Conservation (phyloP, 2,329 filamentous ascomycete genomes). For the Madurella fahalii region DNA sequence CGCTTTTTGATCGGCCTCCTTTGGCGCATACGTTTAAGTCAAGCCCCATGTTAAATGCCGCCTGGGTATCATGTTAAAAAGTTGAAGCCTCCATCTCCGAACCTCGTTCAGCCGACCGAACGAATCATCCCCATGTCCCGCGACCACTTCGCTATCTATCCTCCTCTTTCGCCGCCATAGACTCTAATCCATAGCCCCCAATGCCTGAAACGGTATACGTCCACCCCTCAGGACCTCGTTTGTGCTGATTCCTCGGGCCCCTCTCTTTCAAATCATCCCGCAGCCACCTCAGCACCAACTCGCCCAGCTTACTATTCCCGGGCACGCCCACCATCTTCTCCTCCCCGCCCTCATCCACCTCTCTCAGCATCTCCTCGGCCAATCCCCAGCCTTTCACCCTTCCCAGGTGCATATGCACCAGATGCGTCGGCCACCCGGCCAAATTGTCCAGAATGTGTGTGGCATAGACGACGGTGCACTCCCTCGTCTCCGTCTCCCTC, state of each 20-base stretch:
- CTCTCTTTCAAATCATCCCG: conserved; percentile 72
- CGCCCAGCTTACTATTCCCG: conserved; percentile 80
- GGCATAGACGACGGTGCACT: conserved; percentile 93
- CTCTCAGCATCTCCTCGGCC: conserved; percentile 63
- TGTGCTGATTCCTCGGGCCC: conserved; percentile 65
- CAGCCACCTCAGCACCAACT: conserved; percentile 85
- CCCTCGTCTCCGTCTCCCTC: conserved; percentile 73
- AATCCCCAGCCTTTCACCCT: conserved; percentile 81
- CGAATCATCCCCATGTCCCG: neutral
- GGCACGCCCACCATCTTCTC: conserved; percentile 33
- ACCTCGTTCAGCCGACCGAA: neutral
- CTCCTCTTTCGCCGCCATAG: conserved; percentile 28
- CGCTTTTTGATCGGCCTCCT: neutral
- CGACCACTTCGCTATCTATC: conserved; percentile 1
- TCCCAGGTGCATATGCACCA: conserved; percentile 93
- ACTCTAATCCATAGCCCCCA: conserved; percentile 57
- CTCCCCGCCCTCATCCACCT: conserved; percentile 38
- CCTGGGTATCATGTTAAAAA: conserved; percentile 29
- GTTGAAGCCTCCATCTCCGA: neutral
- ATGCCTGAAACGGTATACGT: conserved; percentile 53
- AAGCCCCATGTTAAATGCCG: conserved; percentile 30
- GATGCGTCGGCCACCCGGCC: conserved; percentile 88
- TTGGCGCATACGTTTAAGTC: neutral
- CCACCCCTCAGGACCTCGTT: conserved; percentile 57
- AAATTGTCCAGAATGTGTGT: conserved; percentile 97